A percentile compares a stretch with the other conserved stretches of the same genome.
Conservation (phyloP, 2,329 filamentous ascomycete genomes). For the Fusarium drepaniforme region DNA sequence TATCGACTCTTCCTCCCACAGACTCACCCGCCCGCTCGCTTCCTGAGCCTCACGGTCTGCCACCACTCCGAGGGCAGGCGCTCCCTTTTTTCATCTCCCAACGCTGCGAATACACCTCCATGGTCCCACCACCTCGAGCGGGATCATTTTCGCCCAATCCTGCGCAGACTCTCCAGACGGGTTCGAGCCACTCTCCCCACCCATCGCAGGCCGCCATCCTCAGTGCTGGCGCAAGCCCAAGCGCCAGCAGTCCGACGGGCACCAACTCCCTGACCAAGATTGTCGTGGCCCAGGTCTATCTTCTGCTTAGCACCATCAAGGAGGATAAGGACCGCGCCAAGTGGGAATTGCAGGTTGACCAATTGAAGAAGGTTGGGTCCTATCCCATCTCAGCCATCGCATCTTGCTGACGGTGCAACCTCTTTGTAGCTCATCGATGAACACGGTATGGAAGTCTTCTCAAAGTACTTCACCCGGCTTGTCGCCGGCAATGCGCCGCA, state of each 20-base stretch:
- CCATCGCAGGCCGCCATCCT: constrained; percentile 67
- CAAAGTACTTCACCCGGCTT: constrained; percentile 94
- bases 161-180: constrained; percentile 69
- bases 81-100: constrained; percentile 47
- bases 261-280: constrained; percentile 85
- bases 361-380: constrained; percentile 83
- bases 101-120: constrained; percentile 58
- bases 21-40: constrained; percentile 42
- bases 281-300: constrained; percentile 93
- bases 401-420: constrained; percentile 33
- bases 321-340: constrained; percentile 91
- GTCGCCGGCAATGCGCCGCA: constrained; percentile 91
- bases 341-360: constrained; percentile 92
- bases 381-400: not conserved
- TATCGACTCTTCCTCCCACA: constrained; percentile 43
- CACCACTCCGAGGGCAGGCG: constrained; percentile 53
- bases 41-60: constrained; percentile 50
- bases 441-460: constrained; percentile 99
- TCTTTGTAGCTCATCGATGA: constrained; percentile 85
- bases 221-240: constrained; percentile 72
- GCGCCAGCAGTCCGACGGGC: constrained; percentile 72
- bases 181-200: constrained; percentile 67
- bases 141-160: constrained; percentile 75
- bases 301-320: constrained; percentile 93
- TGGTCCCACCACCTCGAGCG: constrained; percentile 71